Base-by-base conservation (phyloP, 2,329 filamentous ascomycete genomes). In the Cladosporium sp. region DNA sequence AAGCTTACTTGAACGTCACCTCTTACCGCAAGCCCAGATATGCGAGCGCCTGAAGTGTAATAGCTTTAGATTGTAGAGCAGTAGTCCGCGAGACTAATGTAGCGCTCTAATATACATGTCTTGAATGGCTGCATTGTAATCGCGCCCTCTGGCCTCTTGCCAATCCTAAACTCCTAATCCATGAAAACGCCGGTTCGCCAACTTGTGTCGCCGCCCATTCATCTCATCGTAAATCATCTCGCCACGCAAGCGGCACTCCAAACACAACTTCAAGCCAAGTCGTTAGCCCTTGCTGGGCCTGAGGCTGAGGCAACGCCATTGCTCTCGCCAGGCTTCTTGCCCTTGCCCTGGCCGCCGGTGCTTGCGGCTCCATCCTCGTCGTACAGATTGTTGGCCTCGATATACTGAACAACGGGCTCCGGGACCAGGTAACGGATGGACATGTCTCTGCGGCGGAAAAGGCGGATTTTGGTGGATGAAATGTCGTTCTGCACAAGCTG, bases 401-500 rank as follows among this genome's bases (percentile, higher is more conserved):
- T 70, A 58, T 70, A 70, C 37, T 84, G 74, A 52, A 89, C 86
- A 44, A 92, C 87, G 3, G 82, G 81, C 40, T 84, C 81, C 0
- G 89, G 88, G 33, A 89, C 84, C 28, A 82, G 66, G 64, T 91
- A 92, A 58, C 87, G 82, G 45, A 95, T 87, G 61, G 85, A 90
- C 84, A 93, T 87, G 58, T 89, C 83, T 63, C 86, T 80, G 64
- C 86, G 82, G 33, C 91, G 69, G 66, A 95, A 88, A 3, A 95
- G 74, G 40, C 91, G 82, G 56, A 95, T 91, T 73, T 95, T 84
- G 54, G 82, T 84, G 57, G 85, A 90, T 63, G 85, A 89, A 55
- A 93, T 85, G 62, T 93, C 87, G 68, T 92, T 92, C 59, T 88
- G 84, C 45, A 95, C 91, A 48, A 95, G 80, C 70, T 95, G 89